A percentile compares a stretch with the other conserved stretches of the same genome.
phyloP scores from a whole-genome alignment of 2,329 filamentous ascomycete species.

The Aspergillus bombycis region DNA sequence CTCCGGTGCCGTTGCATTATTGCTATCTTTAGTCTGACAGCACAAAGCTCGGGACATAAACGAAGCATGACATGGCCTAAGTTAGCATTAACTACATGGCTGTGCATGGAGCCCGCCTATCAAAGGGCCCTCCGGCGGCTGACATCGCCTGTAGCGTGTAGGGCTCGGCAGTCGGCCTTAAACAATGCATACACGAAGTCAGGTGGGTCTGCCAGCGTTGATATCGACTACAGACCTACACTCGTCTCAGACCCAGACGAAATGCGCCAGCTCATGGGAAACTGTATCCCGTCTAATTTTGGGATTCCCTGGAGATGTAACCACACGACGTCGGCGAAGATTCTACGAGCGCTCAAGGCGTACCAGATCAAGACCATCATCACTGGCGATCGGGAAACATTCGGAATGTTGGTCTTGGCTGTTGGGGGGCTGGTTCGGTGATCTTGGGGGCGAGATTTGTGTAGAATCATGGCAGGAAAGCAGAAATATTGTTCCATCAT shows the following conservation, averaged over 20 bases:
- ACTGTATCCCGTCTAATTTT: background rate
- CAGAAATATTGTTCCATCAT: background rate
- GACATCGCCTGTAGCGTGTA: background rate
- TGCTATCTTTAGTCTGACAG: conserved; percentile 4
- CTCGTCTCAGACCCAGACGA: background rate
- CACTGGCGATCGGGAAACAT: background rate
- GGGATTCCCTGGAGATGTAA: background rate
- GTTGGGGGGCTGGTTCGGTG: background rate
- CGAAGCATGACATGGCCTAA: background rate
- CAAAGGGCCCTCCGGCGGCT: background rate
- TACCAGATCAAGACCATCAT: background rate
- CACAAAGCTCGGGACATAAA: background rate
- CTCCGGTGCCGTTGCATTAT: background rate
- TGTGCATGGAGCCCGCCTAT: background rate
- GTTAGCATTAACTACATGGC: background rate
- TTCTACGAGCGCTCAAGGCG: background rate
- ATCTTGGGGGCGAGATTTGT: background rate
- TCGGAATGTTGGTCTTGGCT: background rate
- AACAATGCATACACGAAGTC: background rate
- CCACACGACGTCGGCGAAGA: background rate
- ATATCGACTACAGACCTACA: background rate
- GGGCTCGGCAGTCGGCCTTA: conserved; percentile 1
- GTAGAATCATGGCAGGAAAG: background rate
- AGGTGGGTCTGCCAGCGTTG: background rate
- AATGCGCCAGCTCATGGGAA: background rate